Evolutionary conservation across 1,139 yeast species (phyloP).

Genomic region (Taiozyma sp.): DNA sequence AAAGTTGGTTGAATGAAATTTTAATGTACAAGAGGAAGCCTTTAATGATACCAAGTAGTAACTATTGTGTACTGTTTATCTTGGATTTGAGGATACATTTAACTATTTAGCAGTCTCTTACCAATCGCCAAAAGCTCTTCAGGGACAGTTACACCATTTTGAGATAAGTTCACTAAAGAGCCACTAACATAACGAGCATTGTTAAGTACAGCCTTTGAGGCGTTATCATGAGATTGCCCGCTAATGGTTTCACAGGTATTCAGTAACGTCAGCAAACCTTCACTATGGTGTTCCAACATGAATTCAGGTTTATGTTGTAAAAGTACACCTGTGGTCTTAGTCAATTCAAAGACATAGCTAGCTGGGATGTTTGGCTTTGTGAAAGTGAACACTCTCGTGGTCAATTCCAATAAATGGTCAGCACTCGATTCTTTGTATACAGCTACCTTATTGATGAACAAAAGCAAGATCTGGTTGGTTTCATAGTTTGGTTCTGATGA

Average conservation of each 20-base stretch:
- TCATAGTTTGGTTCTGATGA: slow-evolving; percentile 13
- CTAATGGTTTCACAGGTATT: slow-evolving; percentile 5
- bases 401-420: slow-evolving; percentile 6
- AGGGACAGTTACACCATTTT: background rate
- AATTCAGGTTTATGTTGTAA: slow-evolving; percentile 13
- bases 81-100: too few relatives aligned
- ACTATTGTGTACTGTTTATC: background rate
- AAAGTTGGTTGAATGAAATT: background rate
- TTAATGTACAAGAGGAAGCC: background rate
- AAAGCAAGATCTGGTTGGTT: slow-evolving; percentile 8
- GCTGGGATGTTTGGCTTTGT: slow-evolving; percentile 9
- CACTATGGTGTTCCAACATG: slow-evolving; percentile 6
- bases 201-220: slow-evolving; percentile 17
- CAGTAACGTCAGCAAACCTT: slow-evolving; percentile 9
- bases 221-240: slow-evolving; percentile 1
- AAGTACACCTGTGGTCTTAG: slow-evolving; percentile 22
- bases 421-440: slow-evolving; percentile 11
- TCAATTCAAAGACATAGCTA: slow-evolving; percentile 20
- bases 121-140: background rate
- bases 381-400: slow-evolving; percentile 11
- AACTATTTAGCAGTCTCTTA: background rate
- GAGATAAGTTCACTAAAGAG: slow-evolving; percentile 5
- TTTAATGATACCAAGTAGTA: background rate
- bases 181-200: slow-evolving; percentile 19
- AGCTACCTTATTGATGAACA: slow-evolving; percentile 17